Evolutionary conservation across 305 asterid species (phyloP), one percentile per base, ranked within the genome.

Genomic region (Fraxinus baroniana): DNA sequence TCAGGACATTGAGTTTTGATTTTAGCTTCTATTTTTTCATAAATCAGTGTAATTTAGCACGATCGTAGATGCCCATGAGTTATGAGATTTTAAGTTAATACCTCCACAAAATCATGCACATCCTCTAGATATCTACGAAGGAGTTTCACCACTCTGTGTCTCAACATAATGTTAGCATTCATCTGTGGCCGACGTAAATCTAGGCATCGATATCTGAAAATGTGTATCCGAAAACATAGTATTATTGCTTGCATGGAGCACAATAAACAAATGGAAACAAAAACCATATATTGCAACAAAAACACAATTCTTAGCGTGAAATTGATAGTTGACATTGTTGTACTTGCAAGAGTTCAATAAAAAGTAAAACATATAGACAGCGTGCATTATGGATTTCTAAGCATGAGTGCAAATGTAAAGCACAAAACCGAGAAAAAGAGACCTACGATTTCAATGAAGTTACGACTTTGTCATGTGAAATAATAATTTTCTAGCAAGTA

Each of bases 91-190:
- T 80, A 57, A 76, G 80, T 49, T 30, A 86, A 72, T 92, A 95
- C 98, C 99, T 96, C 98, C 49, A 94, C 95, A 89, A 96, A 94
- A 87, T 79, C 93, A 90, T 90, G 98, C 41, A 83, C 84, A 80
- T 96, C 99, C 87, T 96, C 99, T 68, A 96, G 96, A 89, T 92
- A 91, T 86, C 98, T 85, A 76, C 98, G 95, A 68, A 94, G 86
- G 80, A 94, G 94, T 89, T 96, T 96, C 82, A 96, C 91, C 86
- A 96, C 96, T 85, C 84, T 91, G 89, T 94, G 98, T 71, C 98
- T 91, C 91, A 96, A 86, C 88, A 96, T 83, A 82, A 96, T 89
- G 84, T 96, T 96, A 52, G 94, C 85, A 81, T 78, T 86, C 97
- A 96, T 92, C 70, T 90, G 91, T 72, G 92, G 90, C 39, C 99